Evolutionary conservation across 306 rosid genomes (phyloP).

Genomic region (Psophocarpus tetragonolobus): DNA sequence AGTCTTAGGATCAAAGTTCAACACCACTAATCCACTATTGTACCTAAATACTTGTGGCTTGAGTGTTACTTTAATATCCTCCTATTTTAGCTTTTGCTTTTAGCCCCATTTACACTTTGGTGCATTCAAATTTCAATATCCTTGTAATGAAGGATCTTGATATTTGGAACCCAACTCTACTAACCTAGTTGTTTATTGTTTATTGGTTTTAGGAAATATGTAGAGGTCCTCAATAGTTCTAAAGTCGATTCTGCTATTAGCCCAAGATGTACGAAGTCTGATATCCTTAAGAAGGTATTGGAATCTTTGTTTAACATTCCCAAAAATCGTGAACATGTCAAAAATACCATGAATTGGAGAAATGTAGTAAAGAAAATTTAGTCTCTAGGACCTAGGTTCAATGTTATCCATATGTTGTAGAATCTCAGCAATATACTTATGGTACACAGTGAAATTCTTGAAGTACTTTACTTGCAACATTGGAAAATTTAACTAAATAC

Average conservation of each 20-base stretch:
- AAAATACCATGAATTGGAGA: slow-evolving; percentile 77
- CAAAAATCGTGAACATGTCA: slow-evolving; percentile 58
- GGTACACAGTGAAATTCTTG: slow-evolving; percentile 44
- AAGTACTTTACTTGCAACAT: slow-evolving; percentile 11
- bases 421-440: slow-evolving; percentile 41
- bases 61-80: slow-evolving; percentile 4
- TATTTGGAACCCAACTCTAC: slow-evolving; percentile 34
- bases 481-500: too few species aligned
- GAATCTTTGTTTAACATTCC: slow-evolving; percentile 77
- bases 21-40: background rate
- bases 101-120: background rate
- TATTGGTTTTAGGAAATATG: slow-evolving; percentile 71
- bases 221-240: slow-evolving; percentile 58
- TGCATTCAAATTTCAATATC: slow-evolving; percentile 6
- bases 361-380: slow-evolving; percentile 77
- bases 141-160: slow-evolving; percentile 5
- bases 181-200: slow-evolving; percentile 40
- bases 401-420: slow-evolving; percentile 45
- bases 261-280: slow-evolving; percentile 46
- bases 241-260: slow-evolving; percentile 47
- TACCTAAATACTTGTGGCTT: background rate
- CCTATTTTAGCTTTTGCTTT: background rate
- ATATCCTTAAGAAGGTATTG: slow-evolving; percentile 81
- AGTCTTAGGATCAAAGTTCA: background rate
- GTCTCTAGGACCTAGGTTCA: slow-evolving; percentile 68